phyloP scores from a whole-genome alignment of 106 monocot species.

The Allium sativum region DNA sequence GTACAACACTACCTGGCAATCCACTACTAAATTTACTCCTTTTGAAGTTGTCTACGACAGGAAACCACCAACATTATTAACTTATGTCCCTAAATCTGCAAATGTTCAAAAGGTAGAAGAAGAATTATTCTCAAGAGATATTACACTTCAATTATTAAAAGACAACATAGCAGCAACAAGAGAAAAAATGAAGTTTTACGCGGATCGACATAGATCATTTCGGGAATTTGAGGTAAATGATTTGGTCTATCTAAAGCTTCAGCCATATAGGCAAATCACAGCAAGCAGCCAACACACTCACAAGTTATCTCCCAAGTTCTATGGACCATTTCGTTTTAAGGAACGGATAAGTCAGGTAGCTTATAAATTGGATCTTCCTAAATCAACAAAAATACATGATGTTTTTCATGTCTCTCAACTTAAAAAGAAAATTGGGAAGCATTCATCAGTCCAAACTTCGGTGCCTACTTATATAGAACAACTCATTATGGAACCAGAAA shows the following conservation, averaged over 20 bases:
- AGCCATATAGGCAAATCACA: not conserved
- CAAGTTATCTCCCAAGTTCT: not conserved
- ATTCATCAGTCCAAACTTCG: not conserved
- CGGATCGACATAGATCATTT: not conserved
- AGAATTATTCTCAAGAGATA: not conserved
- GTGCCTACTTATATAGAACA: not conserved
- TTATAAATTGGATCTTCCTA: slow-evolving; percentile 2
- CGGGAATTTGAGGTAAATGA: not conserved
- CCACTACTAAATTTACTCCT: no score
- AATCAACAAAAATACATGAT: not conserved
- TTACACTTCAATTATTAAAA: not conserved
- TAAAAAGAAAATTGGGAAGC: not conserved
- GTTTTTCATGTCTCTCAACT: not conserved
- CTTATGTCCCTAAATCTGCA: not conserved
- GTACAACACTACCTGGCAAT: no score
- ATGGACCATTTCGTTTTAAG: not conserved
- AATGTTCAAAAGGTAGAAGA: not conserved
- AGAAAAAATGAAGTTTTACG: not conserved
- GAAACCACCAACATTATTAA: no score
- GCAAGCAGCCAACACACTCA: not conserved
- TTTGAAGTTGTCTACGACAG: no score
- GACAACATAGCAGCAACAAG: not conserved
- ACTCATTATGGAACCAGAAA: no score
- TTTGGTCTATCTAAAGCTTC: slow-evolving; percentile 11
- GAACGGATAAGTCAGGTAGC: not conserved